Evolutionary conservation across 352 stramenopile genomes (phyloP).

Genomic region (Phytophthora constricta): DNA sequence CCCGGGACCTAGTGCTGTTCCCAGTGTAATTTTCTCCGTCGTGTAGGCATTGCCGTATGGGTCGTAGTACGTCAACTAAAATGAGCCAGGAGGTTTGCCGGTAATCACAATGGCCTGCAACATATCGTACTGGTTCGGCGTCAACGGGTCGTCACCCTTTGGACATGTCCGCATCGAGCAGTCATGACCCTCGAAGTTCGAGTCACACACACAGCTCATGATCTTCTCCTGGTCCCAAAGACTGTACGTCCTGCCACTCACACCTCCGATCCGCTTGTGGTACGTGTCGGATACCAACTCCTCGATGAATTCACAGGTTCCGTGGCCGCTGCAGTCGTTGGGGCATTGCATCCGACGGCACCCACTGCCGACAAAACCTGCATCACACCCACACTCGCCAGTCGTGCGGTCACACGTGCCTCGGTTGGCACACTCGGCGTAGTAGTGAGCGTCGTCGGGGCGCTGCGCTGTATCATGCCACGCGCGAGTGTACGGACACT

Average conservation of each 20-base stretch:
- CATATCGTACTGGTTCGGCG: slow-evolving; percentile 62
- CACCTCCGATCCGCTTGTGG: slow-evolving; percentile 51
- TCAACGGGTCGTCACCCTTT: slow-evolving; percentile 71
- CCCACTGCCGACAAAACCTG: slow-evolving; percentile 74
- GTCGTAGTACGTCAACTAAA: slow-evolving; percentile 74
- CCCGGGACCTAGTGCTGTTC: background rate
- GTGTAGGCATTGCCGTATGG: slow-evolving; percentile 75
- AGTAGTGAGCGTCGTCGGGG: slow-evolving; percentile 61
- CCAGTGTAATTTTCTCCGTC: slow-evolving; percentile 50
- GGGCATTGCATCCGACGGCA: slow-evolving; percentile 71
- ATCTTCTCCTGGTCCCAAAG: slow-evolving; percentile 88
- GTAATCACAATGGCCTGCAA: slow-evolving; percentile 36
- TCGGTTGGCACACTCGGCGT: slow-evolving; percentile 62
- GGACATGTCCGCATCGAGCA: slow-evolving; percentile 66
- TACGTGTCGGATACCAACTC: slow-evolving; percentile 55
- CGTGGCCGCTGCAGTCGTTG: slow-evolving; percentile 55
- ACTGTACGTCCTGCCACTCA: slow-evolving; percentile 41
- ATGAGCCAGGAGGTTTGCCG: background rate
- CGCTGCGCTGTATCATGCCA: slow-evolving; percentile 60
- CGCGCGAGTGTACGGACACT: slow-evolving; percentile 55
- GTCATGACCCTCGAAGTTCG: slow-evolving; percentile 56
- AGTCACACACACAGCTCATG: slow-evolving; percentile 81
- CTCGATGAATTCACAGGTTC: slow-evolving; percentile 78
- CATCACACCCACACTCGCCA: slow-evolving; percentile 84
- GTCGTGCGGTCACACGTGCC: slow-evolving; percentile 76